Evolutionary conservation across 257 asterid species (phyloP), one percentile per base, ranked within the genome.

Genomic region (Penstemon barbatus): DNA sequence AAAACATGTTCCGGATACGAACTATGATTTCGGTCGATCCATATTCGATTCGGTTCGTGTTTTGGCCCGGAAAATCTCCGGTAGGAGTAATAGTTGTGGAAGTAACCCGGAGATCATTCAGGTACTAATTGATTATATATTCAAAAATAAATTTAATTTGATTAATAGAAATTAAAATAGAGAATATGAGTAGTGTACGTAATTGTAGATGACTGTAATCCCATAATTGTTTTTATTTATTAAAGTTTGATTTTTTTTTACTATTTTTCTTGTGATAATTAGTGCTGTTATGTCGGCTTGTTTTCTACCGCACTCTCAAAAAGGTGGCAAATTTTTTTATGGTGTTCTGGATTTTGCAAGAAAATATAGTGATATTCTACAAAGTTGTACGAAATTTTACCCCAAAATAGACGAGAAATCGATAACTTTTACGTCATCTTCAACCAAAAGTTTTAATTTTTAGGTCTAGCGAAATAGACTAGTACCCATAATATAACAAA

Each of bases 11-110:
- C 78, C 68, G 0, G 76, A 71, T 42, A 45, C 76, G 13, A 19
- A 42, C 63, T 52, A 15, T 6, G 85, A 79, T 50, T 79, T 76
- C 61, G 97, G 97, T 4, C 81, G 73, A 5, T 87, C 95, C 72
- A 52, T 89, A 75, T 77, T 89, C 79, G 85, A 84, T 58, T 82
- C 87, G 0, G 6, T 82, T 60, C 80, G 88, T 0, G 13, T 12
- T 3, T 3, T 84, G 12, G 8, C 59, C 25, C 25, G 41, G 6
- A 69, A 36, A 19, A 60, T 82, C 49, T 64, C 75, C 7, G 65
- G 51, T 3, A 2, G 62, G 1, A 18, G 62, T 11, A 65, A n/a
- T 0, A 78, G 56, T 36, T 42, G 44, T 0, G 70, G 18, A 3
- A 73, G 68, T 13, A 66, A 73, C 6, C 54, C 87, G 4, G 77